Evolutionary conservation across 2,329 filamentous ascomycete species (phyloP), one percentile per base, ranked within the genome.

Genomic region (Monilinia aucupariae): DNA sequence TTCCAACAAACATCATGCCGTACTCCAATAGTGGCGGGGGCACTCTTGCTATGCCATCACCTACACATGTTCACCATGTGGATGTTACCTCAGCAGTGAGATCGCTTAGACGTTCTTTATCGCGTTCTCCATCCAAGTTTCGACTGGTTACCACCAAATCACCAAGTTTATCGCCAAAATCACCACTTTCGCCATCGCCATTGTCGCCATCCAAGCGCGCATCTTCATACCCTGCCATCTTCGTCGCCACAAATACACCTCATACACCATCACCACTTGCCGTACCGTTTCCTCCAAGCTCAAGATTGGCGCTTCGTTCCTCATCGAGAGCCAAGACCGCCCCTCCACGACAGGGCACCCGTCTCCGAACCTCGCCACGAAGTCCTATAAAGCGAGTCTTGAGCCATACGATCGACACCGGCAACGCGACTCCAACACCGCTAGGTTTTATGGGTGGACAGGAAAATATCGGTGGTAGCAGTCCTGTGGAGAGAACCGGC

Each of bases 91-190:
- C 90, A 58, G 88, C 90, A 64, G 89, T 96, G 67, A 85, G 91
- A 73, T 90, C 91, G 71, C 81, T 97, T 64, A 85, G 92, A 68
- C 89, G 91, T 70, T 96, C 93, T 32, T 81, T 97, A 67, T 97
- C 92, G 63, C 85, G 92, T 71, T 97, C 93, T n/a, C 93, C 93
- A 13, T 96, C 93, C 39, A 96, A 94, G 75, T 93, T 94, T 74
- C 82, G 84, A 63, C 78, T 96, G 60, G 79, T 84, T 69, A 80
- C 78, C 69, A 80, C 78, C 15, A 74, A 72, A 64, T 72, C 73
- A 37, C 71, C 73, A 27, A 74, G 69, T 63, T 69, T 74, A 66
- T 83, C 85, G 62, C 77, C 79, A 52, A 81, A 80, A 54, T 84
- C 83, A 52, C 80, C 82, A 43, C 77, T 85, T 50, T 86, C 86